Conservation (phyloP, 2,329 filamentous ascomycete genomes). For the Beauveria rudraprayagi region DNA sequence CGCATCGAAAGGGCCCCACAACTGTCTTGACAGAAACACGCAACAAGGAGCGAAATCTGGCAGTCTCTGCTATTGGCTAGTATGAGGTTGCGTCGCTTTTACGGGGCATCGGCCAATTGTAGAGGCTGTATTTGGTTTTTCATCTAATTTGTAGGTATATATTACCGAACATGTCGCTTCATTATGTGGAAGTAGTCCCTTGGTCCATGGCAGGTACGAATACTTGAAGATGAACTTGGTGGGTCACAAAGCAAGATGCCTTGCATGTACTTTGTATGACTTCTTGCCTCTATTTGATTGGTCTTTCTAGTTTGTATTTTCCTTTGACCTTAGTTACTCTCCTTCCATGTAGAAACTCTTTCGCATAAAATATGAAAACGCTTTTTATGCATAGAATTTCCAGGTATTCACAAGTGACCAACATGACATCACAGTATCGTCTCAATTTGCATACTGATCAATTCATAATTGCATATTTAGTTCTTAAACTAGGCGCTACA, state of each 20-base stretch:
- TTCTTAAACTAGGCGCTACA: background rate
- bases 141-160: background rate
- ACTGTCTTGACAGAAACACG: background rate
- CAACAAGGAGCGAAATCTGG: background rate
- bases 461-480: background rate
- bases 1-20: background rate
- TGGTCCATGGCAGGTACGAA: no score
- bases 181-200: no score
- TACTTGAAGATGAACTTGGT: no score
- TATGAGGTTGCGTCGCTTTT: background rate
- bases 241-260: no score
- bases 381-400: no score
- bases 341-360: no score
- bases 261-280: no score
- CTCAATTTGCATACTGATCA: background rate
- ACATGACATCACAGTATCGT: background rate
- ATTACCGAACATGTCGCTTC: background rate
- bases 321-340: no score
- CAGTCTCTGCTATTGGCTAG: background rate
- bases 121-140: background rate
- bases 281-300: no score
- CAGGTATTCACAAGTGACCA: no score
- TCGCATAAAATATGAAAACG: no score
- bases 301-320: no score
- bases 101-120: slow-evolving; percentile 2